Evolutionary conservation across 1,139 yeast species (phyloP).

Genomic region (Pneumocystis canis): DNA sequence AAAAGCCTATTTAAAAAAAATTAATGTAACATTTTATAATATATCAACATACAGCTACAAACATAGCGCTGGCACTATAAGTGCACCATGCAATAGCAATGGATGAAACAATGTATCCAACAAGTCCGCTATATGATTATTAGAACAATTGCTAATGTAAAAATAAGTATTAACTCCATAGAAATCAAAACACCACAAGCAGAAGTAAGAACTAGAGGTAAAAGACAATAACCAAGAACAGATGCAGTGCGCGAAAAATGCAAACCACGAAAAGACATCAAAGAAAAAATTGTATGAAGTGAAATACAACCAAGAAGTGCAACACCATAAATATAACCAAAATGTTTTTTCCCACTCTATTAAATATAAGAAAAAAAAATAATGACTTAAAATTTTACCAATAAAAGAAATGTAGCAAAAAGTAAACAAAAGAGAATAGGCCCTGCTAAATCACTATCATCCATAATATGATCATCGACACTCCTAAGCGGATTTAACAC

Average conservation of each 20-base stretch:
- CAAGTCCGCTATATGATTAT: conserved; percentile 30
- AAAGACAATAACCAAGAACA: conserved; percentile 81
- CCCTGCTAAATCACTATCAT: conserved; percentile 89
- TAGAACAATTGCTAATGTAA: not conserved
- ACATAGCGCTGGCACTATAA: conserved; percentile 82
- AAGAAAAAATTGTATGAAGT: conserved; percentile 66
- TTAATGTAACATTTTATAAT: not conserved
- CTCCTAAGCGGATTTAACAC: conserved; percentile 59
- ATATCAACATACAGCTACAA: conserved; percentile 46
- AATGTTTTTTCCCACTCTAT: conserved; percentile 76
- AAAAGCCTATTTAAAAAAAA: conserved; percentile 22
- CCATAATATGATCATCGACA: conserved; percentile 60
- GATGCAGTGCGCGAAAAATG: conserved; percentile 72
- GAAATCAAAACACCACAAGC: conserved; percentile 56
- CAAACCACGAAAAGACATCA: conserved; percentile 53
- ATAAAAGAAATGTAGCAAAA: conserved; percentile 60
- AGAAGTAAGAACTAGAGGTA: conserved; percentile 75
- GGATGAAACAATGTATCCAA: conserved; percentile 60
- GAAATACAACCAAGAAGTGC: conserved; percentile 83
- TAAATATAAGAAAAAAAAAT: not conserved
- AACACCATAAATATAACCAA: conserved; percentile 92
- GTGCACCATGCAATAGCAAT: conserved; percentile 87
- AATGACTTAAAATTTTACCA: conserved; percentile 4
- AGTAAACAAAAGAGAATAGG: conserved; percentile 78
- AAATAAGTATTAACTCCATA: conserved; percentile 32